A percentile compares a stretch with the other conserved stretches of the same genome.
Evolutionary conservation across 495 filamentous ascomycete genomes (phyloP).

Genomic region (Penicillium mononematosum): DNA sequence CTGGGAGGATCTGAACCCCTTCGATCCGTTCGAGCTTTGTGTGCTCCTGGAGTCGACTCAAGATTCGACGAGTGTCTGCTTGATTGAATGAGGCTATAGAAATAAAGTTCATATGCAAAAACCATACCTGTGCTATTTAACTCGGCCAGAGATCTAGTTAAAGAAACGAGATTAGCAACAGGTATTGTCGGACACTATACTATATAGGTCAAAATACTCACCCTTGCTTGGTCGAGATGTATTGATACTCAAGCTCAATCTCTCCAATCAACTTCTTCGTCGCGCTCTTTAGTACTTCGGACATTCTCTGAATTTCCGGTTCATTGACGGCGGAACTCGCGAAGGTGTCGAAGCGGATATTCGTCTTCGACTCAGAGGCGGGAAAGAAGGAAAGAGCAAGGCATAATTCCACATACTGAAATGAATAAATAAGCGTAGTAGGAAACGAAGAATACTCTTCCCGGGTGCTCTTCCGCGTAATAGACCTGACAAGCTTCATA

Average conservation of each 20-base stretch:
- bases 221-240: background rate
- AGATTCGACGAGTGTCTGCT: conserved; percentile 14
- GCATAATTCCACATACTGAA: conserved; percentile 15
- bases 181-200: background rate
- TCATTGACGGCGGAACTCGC: background rate
- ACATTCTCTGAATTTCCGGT: background rate
- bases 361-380: conserved; percentile 20
- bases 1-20: conserved; percentile 30
- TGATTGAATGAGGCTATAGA: background rate
- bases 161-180: background rate
- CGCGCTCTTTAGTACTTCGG: background rate
- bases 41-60: conserved; percentile 30
- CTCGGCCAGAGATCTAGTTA: background rate
- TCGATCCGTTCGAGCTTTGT: conserved; percentile 28
- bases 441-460: conserved; percentile 17
- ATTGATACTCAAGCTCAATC: conserved; percentile 14
- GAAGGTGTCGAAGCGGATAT: conserved; percentile 27
- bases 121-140: conserved; percentile 7
- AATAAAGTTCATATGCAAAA: background rate
- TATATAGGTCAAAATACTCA: background rate
- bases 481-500: conserved; percentile 6
- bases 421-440: conserved; percentile 17
- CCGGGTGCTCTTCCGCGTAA: background rate
- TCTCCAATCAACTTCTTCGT: background rate
- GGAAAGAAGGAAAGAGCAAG: conserved; percentile 23